Conservation (phyloP, 2,329 filamentous ascomycete genomes). For the Chaetothyriales sp. region DNA sequence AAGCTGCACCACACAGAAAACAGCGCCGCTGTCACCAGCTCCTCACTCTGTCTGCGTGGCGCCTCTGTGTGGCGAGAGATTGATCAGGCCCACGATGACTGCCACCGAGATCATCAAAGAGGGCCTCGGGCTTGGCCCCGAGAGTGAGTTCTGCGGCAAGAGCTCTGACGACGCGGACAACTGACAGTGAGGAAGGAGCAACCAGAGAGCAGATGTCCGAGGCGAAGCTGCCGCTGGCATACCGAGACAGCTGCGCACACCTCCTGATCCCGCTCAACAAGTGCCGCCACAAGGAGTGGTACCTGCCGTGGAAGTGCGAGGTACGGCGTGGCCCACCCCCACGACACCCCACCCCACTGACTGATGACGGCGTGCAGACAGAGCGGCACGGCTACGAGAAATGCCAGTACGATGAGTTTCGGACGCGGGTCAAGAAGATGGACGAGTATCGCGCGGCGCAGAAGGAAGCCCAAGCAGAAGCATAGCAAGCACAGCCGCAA, state of each 20-base stretch:
- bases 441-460: constrained; percentile 82
- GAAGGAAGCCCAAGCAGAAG: background rate
- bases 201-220: constrained; percentile 89
- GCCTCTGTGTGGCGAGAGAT: no score
- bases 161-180: constrained; percentile 19
- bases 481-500: background rate
- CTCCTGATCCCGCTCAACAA: constrained; percentile 91
- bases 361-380: constrained; percentile 45
- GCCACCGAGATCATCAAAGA: constrained; percentile 36
- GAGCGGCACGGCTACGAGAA: constrained; percentile 98
- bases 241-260: constrained; percentile 90
- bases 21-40: no score
- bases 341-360: constrained; percentile 1
- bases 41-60: no score
- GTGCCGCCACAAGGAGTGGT: constrained; percentile 83
- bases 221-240: constrained; percentile 72
- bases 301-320: constrained; percentile 94
- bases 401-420: constrained; percentile 98
- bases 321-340: constrained; percentile 41
- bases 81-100: constrained; percentile 9
- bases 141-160: constrained; percentile 21
- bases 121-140: constrained; percentile 32
- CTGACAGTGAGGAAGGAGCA: constrained; percentile 31
- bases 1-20: no score
- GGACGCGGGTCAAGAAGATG: constrained; percentile 98